Evolutionary conservation across 441 rosid genomes (phyloP).

Genomic region (Brassica balearica): DNA sequence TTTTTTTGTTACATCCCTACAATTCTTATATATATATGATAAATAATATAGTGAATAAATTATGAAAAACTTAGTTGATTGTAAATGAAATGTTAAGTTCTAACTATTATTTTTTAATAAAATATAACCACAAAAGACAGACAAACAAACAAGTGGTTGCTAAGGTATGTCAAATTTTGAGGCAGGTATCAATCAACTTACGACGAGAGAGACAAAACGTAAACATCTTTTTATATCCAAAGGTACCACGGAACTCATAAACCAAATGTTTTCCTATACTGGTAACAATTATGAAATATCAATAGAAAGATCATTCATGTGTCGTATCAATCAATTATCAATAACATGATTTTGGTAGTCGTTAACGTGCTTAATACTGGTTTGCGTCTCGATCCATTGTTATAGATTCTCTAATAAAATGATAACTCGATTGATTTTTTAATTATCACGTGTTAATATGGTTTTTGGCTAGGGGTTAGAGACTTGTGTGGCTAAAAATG

Average conservation of each 20-base stretch:
- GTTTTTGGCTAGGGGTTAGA: constrained; percentile 15
- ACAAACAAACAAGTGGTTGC: constrained; percentile 28
- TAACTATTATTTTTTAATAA: not conserved
- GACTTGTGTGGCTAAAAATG: constrained; percentile 31
- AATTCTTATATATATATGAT: not conserved
- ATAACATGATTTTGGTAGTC: constrained; percentile 24
- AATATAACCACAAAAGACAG: constrained; percentile 21
- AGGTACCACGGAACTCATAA: constrained; percentile 52
- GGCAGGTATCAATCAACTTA: constrained; percentile 43
- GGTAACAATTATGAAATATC: constrained; percentile 24
- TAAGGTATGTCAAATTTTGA: constrained; percentile 27
- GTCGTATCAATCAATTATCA: constrained; percentile 21
- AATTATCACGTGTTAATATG: constrained; percentile 33
- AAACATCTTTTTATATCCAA: constrained; percentile 36
- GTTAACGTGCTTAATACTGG: constrained; percentile 33
- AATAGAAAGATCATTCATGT: constrained; percentile 12
- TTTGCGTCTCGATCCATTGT: constrained; percentile 36
- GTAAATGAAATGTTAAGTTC: not conserved
- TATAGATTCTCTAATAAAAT: constrained; percentile 19
- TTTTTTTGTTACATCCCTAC: no score
- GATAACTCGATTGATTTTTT: constrained; percentile 1
- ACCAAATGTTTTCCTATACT: constrained; percentile 16
- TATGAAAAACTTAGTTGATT: not conserved
- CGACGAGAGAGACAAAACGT: constrained; percentile 31
- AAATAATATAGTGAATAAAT: not conserved